phyloP scores from a whole-genome alignment of 2,329 filamentous ascomycete species.

The Fusarium brachygibbosum region DNA sequence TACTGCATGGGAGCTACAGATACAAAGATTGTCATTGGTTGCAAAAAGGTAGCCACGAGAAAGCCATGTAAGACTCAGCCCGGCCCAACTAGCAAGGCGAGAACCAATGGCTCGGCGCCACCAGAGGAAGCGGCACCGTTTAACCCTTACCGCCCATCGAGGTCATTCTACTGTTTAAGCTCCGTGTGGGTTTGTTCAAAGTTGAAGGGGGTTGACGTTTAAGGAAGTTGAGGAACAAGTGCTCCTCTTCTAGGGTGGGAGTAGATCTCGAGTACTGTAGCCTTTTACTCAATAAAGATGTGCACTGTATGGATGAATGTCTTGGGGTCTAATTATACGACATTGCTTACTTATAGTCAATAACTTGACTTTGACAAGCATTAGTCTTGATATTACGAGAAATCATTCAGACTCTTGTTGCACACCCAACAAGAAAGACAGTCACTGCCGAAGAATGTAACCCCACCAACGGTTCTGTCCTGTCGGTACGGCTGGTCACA shows the following conservation, averaged over 20 bases:
- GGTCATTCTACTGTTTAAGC: constrained; percentile 1
- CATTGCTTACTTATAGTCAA: neutral
- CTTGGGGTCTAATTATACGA: neutral
- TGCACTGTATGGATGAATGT: neutral
- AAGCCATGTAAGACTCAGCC: constrained; percentile 46
- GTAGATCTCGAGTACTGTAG: too few relatives aligned
- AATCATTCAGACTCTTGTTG: neutral
- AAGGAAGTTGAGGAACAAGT: neutral
- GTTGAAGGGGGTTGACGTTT: neutral
- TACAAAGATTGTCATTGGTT: constrained; percentile 23
- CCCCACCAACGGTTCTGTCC: constrained; percentile 27
- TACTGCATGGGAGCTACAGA: constrained; percentile 16
- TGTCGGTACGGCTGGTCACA: constrained; percentile 4
- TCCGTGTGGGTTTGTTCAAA: constrained; percentile 2
- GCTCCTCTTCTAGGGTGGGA: neutral
- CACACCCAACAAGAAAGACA: constrained; percentile 7
- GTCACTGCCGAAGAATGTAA: constrained; percentile 10
- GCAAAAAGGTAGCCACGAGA: constrained; percentile 29
- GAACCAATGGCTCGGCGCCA: constrained; percentile 42
- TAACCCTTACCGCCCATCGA: constrained; percentile 25
- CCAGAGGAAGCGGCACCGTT: constrained; percentile 33
- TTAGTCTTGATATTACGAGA: neutral
- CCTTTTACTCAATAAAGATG: neutral
- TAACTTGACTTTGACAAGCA: neutral
- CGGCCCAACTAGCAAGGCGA: constrained; percentile 31